Conservation (phyloP, 2,329 filamentous ascomycete species). For the Graphium sp. region DNA sequence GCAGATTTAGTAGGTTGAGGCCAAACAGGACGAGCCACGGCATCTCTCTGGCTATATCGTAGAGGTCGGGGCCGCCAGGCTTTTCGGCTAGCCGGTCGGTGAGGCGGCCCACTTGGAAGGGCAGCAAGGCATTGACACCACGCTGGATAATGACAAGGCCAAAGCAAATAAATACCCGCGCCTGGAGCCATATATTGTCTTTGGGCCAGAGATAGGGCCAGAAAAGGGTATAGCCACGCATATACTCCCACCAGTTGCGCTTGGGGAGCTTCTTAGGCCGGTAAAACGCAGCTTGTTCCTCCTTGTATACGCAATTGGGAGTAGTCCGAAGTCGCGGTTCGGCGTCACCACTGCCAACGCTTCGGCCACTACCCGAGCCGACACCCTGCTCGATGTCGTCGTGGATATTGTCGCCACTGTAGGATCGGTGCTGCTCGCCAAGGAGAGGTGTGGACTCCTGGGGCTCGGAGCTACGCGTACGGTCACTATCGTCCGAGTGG, state of each 20-base stretch:
- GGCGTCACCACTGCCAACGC: conserved; percentile 7
- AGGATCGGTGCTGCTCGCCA: conserved; percentile 18
- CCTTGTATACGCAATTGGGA: conserved; percentile 19
- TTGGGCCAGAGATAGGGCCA: conserved; percentile 95
- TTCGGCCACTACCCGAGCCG: conserved; percentile 5
- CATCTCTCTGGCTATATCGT: conserved; percentile 19
- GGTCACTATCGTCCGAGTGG: conserved; percentile 7
- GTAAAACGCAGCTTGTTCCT: conserved; percentile 67
- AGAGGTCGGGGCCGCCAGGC: conserved; percentile 16
- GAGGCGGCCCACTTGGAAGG: conserved; percentile 62
- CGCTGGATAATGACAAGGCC: conserved; percentile 65
- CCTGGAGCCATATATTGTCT: conserved; percentile 55
- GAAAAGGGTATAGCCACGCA: conserved; percentile 81
- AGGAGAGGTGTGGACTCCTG: conserved; percentile 51
- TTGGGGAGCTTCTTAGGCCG: conserved; percentile 73
- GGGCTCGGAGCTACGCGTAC: conserved; percentile 8
- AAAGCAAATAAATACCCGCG: conserved; percentile 72
- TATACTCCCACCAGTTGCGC: conserved; percentile 91
- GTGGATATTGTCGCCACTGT: conserved; percentile 15
- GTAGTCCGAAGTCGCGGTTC: conserved; percentile 12
- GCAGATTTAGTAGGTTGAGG: conserved; percentile 23
- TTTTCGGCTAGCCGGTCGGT: conserved; percentile 50
- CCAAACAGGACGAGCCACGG: conserved; percentile 42
- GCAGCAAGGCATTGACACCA: conserved; percentile 72
- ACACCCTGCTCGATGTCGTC: conserved; percentile 6